Evolutionary conservation across 2,329 filamentous ascomycete genomes (phyloP).

Genomic region (Alternaria rosae): DNA sequence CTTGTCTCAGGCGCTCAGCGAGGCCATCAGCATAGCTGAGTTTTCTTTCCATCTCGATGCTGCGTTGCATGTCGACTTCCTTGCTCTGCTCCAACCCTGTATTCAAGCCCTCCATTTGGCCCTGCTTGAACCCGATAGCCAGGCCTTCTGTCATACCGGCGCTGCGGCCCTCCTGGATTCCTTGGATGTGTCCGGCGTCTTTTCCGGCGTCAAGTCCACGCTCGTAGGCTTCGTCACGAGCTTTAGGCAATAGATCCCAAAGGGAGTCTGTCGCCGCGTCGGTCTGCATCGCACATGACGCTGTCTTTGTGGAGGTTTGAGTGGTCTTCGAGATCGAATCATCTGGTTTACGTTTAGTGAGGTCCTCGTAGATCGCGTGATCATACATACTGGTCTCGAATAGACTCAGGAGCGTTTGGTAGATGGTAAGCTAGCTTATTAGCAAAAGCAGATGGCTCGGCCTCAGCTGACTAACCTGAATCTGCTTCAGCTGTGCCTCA

Average conservation of each 20-base stretch:
- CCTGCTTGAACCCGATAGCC: not conserved
- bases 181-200: not conserved
- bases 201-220: slow-evolving; percentile 2
- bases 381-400: not conserved
- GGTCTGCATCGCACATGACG: not conserved
- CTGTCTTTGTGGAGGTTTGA: not conserved
- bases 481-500: not conserved
- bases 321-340: not conserved
- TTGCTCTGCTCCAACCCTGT: not conserved
- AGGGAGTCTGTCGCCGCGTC: slow-evolving; percentile 6
- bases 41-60: not conserved
- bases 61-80: not conserved
- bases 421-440: slow-evolving; percentile 1
- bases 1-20: not conserved
- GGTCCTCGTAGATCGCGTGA: not conserved
- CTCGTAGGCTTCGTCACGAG: slow-evolving; percentile 3
- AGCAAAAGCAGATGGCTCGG: not conserved
- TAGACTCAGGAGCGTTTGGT: not conserved
- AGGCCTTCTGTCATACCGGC: not conserved
- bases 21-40: not conserved
- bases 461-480: not conserved
- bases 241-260: slow-evolving; percentile 1
- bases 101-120: not conserved
- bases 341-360: not conserved
- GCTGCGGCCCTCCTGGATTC: not conserved